Conservation (phyloP, 306 rosid species). For the Cucurbita pepo region DNA sequence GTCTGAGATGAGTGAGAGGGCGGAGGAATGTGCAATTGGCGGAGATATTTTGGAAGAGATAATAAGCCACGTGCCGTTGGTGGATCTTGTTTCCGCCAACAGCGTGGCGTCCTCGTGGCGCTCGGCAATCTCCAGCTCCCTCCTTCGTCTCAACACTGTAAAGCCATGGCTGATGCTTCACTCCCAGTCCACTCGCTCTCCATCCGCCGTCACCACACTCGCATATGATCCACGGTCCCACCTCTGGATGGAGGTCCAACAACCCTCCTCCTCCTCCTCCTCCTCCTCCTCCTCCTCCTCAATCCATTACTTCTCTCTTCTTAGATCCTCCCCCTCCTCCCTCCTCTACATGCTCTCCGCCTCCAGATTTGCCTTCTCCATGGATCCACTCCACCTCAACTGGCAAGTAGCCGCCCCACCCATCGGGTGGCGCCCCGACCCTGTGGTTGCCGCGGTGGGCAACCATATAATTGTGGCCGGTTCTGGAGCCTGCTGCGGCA, state of each 20-base stretch:
- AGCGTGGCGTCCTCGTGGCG: neutral
- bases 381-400: neutral
- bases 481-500: neutral
- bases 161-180: neutral
- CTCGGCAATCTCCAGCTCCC: neutral
- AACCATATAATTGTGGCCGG: neutral
- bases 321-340: neutral
- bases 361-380: neutral
- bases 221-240: neutral
- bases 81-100: neutral
- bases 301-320: neutral
- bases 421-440: neutral
- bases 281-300: neutral
- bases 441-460: neutral
- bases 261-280: neutral
- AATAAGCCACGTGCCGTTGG: neutral
- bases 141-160: neutral
- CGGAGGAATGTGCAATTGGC: neutral
- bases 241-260: neutral
- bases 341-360: neutral
- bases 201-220: neutral
- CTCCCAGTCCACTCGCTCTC: neutral
- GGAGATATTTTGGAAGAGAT: neutral
- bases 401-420: neutral
- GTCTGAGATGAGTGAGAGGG: neutral